Evolutionary conservation across 225 moss, liverwort and hornwort genomes (phyloP), one percentile per base, ranked within the genome.

Genomic region (Lunularia cruciata): DNA sequence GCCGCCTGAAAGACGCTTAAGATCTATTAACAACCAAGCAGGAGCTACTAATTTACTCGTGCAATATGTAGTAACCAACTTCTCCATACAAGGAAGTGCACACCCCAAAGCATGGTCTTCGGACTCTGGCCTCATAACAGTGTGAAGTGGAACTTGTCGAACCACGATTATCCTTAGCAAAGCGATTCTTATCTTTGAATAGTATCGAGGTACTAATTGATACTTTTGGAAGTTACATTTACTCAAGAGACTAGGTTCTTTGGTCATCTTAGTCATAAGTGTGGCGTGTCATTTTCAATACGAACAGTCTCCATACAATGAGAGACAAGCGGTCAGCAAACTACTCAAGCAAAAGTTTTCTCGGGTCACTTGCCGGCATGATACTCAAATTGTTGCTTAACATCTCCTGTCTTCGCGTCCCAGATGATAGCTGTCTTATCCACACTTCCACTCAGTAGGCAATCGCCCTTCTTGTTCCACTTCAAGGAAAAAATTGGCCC

Each of bases 381-480:
- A 48, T 84, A 93, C 70, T 98, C 96, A 63, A 98, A 98, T 60
- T 98, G 96, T 71, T 98, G 96, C 80, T 98, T 98, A 20, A 93
- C 96, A 61, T 98, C 93, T 69, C 96, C 96, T 38, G 89, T 88
- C 86, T 93, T 98, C 16, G 96, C 96, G 72, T 98, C 96, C 96
- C 96, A 98, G 48, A 98, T 91, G 63, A 98, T 98, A 53, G 96
- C 96, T 39, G 96, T 98, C 79, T 98, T 98, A 74, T 98, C 96
- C 35, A 98, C 96, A 81, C 96, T 98, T 53, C 96, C 96, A 81
- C 96, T 98, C 18, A 98, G 78, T 68, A 98, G 76, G 74, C 96
- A 98, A 71, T 98, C 96, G 46, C 96, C 96, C 72, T 98, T 98
- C 75, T 92, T 98, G 80, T 98, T 98, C 96, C 96, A 98, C 75